Conservation (phyloP, 116 monocot genomes). For the Zostera marina region DNA sequence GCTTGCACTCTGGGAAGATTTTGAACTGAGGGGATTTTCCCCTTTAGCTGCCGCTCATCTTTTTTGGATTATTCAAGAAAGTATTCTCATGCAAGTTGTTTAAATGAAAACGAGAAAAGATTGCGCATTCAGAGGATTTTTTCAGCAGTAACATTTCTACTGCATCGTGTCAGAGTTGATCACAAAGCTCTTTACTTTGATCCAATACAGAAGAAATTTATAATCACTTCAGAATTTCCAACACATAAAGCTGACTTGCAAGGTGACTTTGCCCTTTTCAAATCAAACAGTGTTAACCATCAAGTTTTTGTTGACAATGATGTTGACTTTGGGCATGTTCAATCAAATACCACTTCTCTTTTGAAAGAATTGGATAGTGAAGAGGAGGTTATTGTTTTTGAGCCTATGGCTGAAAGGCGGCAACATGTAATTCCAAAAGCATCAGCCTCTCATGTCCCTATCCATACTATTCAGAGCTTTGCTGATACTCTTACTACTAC, state of each 20-base stretch:
- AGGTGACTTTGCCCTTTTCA: neutral
- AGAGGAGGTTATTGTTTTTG: slow-evolving; percentile 88
- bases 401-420: slow-evolving; percentile 42
- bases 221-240: slow-evolving; percentile 30
- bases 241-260: slow-evolving; percentile 11
- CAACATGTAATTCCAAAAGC: slow-evolving; percentile 6
- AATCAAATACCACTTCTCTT: slow-evolving; percentile 11
- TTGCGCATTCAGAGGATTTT: slow-evolving; percentile 68
- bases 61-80: slow-evolving; percentile 85
- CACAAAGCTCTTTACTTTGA: slow-evolving; percentile 57
- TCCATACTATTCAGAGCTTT: slow-evolving; percentile 10
- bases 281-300: slow-evolving; percentile 9
- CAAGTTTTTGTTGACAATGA: slow-evolving; percentile 8
- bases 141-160: slow-evolving; percentile 52
- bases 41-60: slow-evolving; percentile 75
- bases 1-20: slow-evolving; percentile 86
- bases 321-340: neutral
- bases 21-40: slow-evolving; percentile 85
- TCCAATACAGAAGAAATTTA: slow-evolving; percentile 38
- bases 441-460: slow-evolving; percentile 12
- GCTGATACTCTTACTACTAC: neutral
- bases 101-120: slow-evolving; percentile 47
- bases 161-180: slow-evolving; percentile 42
- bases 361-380: slow-evolving; percentile 53
- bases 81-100: slow-evolving; percentile 30